Conservation (phyloP, 805 yeast species). For the Metschnikowia proteae region DNA sequence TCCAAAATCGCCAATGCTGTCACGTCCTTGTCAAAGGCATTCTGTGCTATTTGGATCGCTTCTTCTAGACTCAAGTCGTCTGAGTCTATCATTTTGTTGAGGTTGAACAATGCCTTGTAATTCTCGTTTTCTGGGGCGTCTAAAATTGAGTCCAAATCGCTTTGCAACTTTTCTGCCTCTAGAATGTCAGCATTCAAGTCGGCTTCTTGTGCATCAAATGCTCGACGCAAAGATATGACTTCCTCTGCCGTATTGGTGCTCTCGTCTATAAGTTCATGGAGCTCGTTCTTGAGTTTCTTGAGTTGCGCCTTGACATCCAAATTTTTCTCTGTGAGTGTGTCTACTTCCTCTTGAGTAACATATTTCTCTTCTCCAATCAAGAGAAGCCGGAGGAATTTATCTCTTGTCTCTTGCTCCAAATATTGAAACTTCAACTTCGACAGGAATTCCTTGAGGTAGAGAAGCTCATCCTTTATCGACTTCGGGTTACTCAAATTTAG, state of each 20-base stretch:
- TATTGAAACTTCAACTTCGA: slow-evolving; percentile 60
- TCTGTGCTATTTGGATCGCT: slow-evolving; percentile 14
- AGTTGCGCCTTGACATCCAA: slow-evolving; percentile 24
- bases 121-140: slow-evolving; percentile 16
- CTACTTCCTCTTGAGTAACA: slow-evolving; percentile 33
- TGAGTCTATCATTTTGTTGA: slow-evolving; percentile 14
- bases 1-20: slow-evolving; percentile 4
- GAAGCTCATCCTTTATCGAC: slow-evolving; percentile 27
- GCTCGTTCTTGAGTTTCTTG: slow-evolving; percentile 24
- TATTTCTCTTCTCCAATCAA: slow-evolving; percentile 29
- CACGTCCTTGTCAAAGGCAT: slow-evolving; percentile 10
- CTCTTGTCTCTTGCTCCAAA: slow-evolving; percentile 69
- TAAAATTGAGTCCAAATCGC: slow-evolving; percentile 10
- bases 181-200: slow-evolving; percentile 26
- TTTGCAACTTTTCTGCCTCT: slow-evolving; percentile 23
- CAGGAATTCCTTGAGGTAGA: slow-evolving; percentile 39
- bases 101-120: slow-evolving; percentile 12
- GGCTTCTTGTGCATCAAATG: slow-evolving; percentile 21
- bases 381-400: slow-evolving; percentile 55
- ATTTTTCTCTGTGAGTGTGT: slow-evolving; percentile 21
- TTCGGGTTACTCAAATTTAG: slow-evolving; percentile 10
- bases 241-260: slow-evolving; percentile 28
- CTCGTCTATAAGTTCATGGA: slow-evolving; percentile 24
- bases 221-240: slow-evolving; percentile 22
- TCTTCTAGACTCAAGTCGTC: slow-evolving; percentile 15